Conservation (phyloP, 345 rosid genomes). For the Aquilaria sinensis region DNA sequence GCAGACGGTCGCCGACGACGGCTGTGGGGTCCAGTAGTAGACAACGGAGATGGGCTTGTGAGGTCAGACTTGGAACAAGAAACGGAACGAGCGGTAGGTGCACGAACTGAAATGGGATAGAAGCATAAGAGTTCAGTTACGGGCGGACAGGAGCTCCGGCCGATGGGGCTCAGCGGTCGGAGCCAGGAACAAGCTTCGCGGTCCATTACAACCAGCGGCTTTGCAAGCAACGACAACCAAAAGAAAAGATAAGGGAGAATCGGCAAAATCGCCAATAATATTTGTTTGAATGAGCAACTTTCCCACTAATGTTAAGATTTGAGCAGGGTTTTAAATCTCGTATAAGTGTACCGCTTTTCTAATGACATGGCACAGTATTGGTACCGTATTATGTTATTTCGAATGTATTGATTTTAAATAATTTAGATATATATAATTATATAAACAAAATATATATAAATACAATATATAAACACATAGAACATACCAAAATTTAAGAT, state of each 20-base stretch:
- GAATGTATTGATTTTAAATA: too few species aligned
- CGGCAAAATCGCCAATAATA: background rate
- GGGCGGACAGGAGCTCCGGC: background rate
- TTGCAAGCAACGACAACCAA: background rate
- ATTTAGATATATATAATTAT: too few species aligned
- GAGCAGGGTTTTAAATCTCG: too few species aligned
- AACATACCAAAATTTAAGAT: too few species aligned
- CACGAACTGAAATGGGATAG: slow-evolving; percentile 6
- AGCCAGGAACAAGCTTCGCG: slow-evolving; percentile 27
- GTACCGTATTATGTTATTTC: too few species aligned
- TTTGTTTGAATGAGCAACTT: too few species aligned
- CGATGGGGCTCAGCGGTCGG: slow-evolving; percentile 15
- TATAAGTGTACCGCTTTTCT: too few species aligned
- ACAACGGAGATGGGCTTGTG: slow-evolving; percentile 14
- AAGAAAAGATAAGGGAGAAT: background rate
- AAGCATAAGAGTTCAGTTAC: slow-evolving; percentile 6
- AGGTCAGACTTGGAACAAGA: slow-evolving; percentile 27
- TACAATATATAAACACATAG: too few species aligned
- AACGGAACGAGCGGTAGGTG: slow-evolving; percentile 9
- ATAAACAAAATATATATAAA: too few species aligned
- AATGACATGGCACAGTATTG: too few species aligned
- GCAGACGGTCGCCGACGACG: slow-evolving; percentile 26
- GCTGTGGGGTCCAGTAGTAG: slow-evolving; percentile 26
- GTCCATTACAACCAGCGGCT: background rate
- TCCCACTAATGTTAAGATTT: too few species aligned